Evolutionary conservation across 2,329 filamentous ascomycete genomes (phyloP), one percentile per base, ranked within the genome.

Genomic region (Cytospora piceae): DNA sequence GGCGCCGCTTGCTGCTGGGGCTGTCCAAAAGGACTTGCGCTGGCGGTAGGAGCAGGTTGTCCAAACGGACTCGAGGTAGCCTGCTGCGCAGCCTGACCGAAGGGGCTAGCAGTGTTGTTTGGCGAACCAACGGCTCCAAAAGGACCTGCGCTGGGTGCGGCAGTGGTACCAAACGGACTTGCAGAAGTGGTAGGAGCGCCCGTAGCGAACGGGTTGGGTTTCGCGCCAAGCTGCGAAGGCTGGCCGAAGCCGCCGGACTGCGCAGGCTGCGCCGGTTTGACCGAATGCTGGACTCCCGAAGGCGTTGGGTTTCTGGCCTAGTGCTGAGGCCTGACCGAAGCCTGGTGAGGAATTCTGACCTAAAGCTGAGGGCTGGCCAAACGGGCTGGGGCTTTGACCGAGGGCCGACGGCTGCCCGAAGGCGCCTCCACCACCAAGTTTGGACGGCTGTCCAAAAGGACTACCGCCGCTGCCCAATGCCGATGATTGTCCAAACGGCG

Each of bases 401-500:
- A 77, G 64, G 2, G 72, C 65, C 46, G 78, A 74, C 34, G 65
- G 27, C 24, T 65, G 62, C 4, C 67, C 67, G 34, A 68, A 68
- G 20, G 53, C 66, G 29, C 14, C 56, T n/a, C 66, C 64, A 8
- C 56, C 60, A n/a, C 67, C 74, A 29, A 75, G 68, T 22, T 72
- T 71, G 12, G 74, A 73, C 8, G 74, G 59, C 39, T 74, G 71
- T 1, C 76, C 75, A 27, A 78, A 77, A 14, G 73, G 70, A 9
- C 71, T 70, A 1, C 22, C 22, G 6, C 51, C 56, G 56, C 71
- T 14, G 64, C 74, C 74, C 31, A 74, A 63, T 14, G 71, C 67
- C 24, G 76, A 73, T 20, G 81, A 75, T 61, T 82, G 79, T 1
- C 79, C 79, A 65, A 81, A 81, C 0, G 75, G 72, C 2, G 73